Percentiles rank a stretch among this genome's conserved stretches.
phyloP scores from a whole-genome alignment of 2,329 filamentous ascomycete genomes.

The Dryadomyces quercus-mongolicae region DNA sequence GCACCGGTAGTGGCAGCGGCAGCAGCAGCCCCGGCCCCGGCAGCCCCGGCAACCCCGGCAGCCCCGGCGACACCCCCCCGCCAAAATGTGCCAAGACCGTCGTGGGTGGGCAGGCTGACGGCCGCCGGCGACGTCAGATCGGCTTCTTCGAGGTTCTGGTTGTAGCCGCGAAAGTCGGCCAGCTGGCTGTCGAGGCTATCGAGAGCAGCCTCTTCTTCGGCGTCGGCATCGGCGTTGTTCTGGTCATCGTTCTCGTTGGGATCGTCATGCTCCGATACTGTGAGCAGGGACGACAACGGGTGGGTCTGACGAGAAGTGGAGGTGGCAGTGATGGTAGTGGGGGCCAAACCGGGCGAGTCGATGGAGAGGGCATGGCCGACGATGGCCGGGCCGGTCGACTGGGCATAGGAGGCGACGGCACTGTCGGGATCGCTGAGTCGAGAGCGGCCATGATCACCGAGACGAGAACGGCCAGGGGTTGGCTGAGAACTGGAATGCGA shows the following conservation, averaged over 20 bases:
- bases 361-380: too few species aligned
- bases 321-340: too few species aligned
- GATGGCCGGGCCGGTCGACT: too few species aligned
- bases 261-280: neutral
- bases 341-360: too few species aligned
- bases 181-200: constrained; percentile 90
- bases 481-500: neutral
- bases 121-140: constrained; percentile 15
- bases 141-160: constrained; percentile 21
- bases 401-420: neutral
- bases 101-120: constrained; percentile 63
- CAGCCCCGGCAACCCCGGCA: constrained; percentile 3
- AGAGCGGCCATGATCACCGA: neutral
- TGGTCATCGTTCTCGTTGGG: neutral
- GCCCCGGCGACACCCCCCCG: constrained; percentile 19
- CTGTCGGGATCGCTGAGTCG: neutral
- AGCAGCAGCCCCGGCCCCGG: constrained; percentile 20
- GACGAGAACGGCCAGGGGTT: neutral
- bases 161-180: constrained; percentile 66
- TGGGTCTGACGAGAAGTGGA: too few species aligned
- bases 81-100: constrained; percentile 80
- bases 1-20: constrained; percentile 37
- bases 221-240: constrained; percentile 6
- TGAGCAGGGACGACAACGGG: neutral
- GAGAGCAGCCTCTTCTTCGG: constrained; percentile 64